phyloP scores from a whole-genome alignment of 1,139 yeast genomes.

The Pichia sp. region DNA sequence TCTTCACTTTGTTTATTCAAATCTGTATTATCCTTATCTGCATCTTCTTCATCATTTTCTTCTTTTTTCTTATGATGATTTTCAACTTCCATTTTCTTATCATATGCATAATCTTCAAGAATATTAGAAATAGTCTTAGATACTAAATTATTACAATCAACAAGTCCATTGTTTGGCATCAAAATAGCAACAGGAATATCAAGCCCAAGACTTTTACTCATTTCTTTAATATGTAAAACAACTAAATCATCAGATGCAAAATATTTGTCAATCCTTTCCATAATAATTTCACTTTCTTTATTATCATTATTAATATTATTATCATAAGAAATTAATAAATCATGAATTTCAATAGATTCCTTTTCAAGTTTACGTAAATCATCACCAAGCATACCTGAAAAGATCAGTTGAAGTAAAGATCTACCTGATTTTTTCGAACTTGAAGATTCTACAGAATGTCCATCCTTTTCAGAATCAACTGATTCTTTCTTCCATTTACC shows the following conservation, averaged over 20 bases:
- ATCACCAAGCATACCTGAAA: slow-evolving; percentile 69
- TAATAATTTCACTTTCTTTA: slow-evolving; percentile 10
- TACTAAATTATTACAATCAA: slow-evolving; percentile 9
- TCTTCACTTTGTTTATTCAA: slow-evolving; percentile 17
- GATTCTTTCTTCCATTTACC: slow-evolving; percentile 3
- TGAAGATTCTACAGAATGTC: neutral
- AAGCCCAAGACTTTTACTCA: slow-evolving; percentile 26
- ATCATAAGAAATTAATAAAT: slow-evolving; percentile 21
- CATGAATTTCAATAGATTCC: slow-evolving; percentile 28
- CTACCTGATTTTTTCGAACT: slow-evolving; percentile 32
- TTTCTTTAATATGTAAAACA: slow-evolving; percentile 32
- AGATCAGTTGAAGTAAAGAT: slow-evolving; percentile 64
- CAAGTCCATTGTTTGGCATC: slow-evolving; percentile 17
- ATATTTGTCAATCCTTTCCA: slow-evolving; percentile 27
- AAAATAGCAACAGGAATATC: slow-evolving; percentile 15
- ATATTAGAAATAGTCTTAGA: slow-evolving; percentile 3
- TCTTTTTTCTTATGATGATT: neutral
- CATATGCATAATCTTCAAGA: slow-evolving; percentile 7
- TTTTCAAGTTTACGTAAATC: slow-evolving; percentile 61
- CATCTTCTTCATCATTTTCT: neutral
- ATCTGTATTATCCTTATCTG: neutral
- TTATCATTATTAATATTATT: neutral
- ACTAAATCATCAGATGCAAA: slow-evolving; percentile 28
- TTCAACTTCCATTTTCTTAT: neutral
- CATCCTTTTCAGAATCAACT: slow-evolving; percentile 33